Base-by-base conservation (phyloP, 1,284 basidiomycete genomes). In the Ganoderma meredithae region DNA sequence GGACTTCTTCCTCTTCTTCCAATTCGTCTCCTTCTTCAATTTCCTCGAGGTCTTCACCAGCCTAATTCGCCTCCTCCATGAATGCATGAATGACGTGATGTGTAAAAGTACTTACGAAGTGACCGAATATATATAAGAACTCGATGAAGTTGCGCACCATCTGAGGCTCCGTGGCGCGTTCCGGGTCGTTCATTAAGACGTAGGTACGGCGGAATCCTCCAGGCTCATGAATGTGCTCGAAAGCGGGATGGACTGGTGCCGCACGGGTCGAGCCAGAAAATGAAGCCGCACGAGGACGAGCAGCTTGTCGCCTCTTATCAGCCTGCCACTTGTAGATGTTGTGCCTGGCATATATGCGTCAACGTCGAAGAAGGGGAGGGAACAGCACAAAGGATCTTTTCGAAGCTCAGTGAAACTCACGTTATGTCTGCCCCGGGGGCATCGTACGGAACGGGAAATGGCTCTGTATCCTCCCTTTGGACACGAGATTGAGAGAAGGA, bases 271-370 rank as follows among this genome's bases (percentile, higher is more conserved):
- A 84, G 15, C 90, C 90, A 12, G 91, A 85, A 77, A 90, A 94
- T 0, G 94, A 96, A 17, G 88, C 88, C 12, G 93, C 85, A 22
- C 93, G 90, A 7, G 88, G 85, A 33, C 90, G 86, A 19, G 81
- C 81, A 19, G 84, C 81, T 62, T 85, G 84, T 53, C 89, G 85
- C 43, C 85, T 85, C 71, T 92, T 90, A 68, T 93, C 90, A 19
- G 91, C 86, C 74, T 96, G 92, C 94, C 95, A 97, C 81, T 97
- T 97, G 85, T 97, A 97, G 49, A 98, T 91, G 71, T 91, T 90
- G 76, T 97, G 95, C n/a, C 95, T 95, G 69, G 33, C 60, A 64
- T 10, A 7, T 33, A 60, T 39, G 15, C 27, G 55, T 68, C 27
- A 72, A 64, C 27, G 43, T 40, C 6, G 39, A 64, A 36, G 58